Evolutionary conservation across 2,329 filamentous ascomycete species (phyloP), one percentile per base, ranked within the genome.

Genomic region (Macrophomina tecta): DNA sequence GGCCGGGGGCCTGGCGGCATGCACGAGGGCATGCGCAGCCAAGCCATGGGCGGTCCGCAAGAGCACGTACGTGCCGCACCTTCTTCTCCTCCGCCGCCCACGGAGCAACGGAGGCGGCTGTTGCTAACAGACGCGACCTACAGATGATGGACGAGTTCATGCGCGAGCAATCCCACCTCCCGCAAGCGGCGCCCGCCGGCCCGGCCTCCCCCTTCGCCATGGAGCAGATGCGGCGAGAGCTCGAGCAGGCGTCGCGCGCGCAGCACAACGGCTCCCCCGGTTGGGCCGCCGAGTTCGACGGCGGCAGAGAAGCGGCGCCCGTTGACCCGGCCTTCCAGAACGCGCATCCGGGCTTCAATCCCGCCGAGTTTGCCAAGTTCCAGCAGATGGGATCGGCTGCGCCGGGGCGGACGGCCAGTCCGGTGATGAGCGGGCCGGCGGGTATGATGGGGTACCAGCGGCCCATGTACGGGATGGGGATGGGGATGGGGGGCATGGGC

Each of bases 81-180:
- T 23, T 23, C 23, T 23, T 23, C 23, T 23, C 23, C 11, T 11
- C 4, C 32, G n/a, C 48, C 23, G 40, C 42, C 16, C 6, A 14
- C 42, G 28, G 30, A 9, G 58, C 49, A 38, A 48, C n/a, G 32
- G 5, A 34, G 9, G n/a, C 9, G 11, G n/a, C 23, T 23, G 23
- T 23, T 38, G 58, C 65, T 58, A 45, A 67, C 58, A 45, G 30
- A 14, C 42, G n/a, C 23, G 12, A 48, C 65, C 4, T 14, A 55
- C 73, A 96, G 92, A 93, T 94, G 90, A 92, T 97, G 88, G 93
- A 96, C 75, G 90, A 93, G 68, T 97, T 97, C 78, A 86, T 97
- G 74, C 93, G 97, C 76, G 91, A 95, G 75, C 88, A 87, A 65
- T 89, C 83, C 38, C 86, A 87, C 71, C 77, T 90, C 36, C 83